Evolutionary conservation across 257 asterid genomes (phyloP), one percentile per base, ranked within the genome.

Genomic region (Plantago major): DNA sequence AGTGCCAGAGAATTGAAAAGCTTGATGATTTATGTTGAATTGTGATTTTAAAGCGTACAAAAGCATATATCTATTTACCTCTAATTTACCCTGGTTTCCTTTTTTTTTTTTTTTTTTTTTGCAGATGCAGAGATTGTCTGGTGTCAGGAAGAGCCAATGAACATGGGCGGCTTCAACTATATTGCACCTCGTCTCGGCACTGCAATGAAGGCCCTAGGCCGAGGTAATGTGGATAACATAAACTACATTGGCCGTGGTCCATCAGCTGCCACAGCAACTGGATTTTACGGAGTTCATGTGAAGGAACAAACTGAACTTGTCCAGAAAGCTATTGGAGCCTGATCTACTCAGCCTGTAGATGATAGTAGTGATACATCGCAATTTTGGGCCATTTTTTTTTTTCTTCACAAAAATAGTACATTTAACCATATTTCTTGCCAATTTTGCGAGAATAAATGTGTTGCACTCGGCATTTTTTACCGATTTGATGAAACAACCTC

Each of bases 201-300:
- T 11, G 92, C 97, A 1, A 81, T 92, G 96, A 92, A 76, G 72
- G 74, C 91, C 65, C 72, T 86, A 9, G 79, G 72, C 37, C 81
- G 96, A 70, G 97, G 99, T 16, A 70, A 69, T 17, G 61, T 82
- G 19, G 90, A 92, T 5, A 95, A 80, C 74, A 73, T 92, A 68
- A 92, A 84, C 67, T 92, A 92, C 19, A 81, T 55, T 1, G 99
- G 99, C 0, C 96, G 99, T 2, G 90, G 75, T 45, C 94, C 99
- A n/a, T 89, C 99, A 58, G 99, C 99, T 0, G 96, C 99, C 62
- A 86, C 99, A 3, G 99, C 99, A 19, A 92, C 99, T 7, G 99
- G 99, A 48, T 92, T 92, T 68, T 76, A 71, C 66, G 79, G 68
- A 62, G 87, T 83, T 68, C 99, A 92, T 64, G 57, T 59, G 5